These are phyloP conservation scores for Phascolomyces articulosus DNA, from an alignment of 371 early-diverging fungal species.

Conservation along the genomic window DNA sequence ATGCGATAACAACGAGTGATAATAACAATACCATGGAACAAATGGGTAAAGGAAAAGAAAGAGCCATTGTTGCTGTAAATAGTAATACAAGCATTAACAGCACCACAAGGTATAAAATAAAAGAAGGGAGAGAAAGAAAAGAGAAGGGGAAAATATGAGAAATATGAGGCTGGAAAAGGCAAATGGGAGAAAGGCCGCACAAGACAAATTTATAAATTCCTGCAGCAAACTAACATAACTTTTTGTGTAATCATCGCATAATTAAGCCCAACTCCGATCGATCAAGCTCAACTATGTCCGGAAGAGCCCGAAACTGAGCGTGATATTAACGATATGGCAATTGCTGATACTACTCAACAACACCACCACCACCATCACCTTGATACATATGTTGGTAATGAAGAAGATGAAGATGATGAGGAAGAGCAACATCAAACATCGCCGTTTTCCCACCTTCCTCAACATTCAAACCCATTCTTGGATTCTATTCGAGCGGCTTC, in stretches of 20 bases:
- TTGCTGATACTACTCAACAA: slow-evolving; percentile 7
- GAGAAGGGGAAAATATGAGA: neutral
- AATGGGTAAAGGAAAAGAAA: neutral
- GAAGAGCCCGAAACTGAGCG: slow-evolving; percentile 16
- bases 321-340: slow-evolving; percentile 19
- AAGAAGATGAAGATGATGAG: slow-evolving; percentile 43
- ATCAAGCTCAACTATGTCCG: neutral
- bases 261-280: slow-evolving; percentile 4
- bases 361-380: slow-evolving; percentile 11
- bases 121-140: neutral
- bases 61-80: neutral
- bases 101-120: neutral
- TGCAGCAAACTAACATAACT: neutral
- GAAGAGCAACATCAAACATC: neutral
- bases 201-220: too few species aligned
- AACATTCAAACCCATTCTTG: neutral
- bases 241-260: slow-evolving; percentile 1
- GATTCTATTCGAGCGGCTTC: slow-evolving; percentile 18
- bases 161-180: neutral
- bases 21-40: neutral
- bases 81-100: neutral
- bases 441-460: neutral
- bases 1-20: too few species aligned
- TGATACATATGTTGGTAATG: slow-evolving; percentile 19
- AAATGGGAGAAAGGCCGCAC: neutral